phyloP scores from a whole-genome alignment of 2,329 filamentous ascomycete species.

The Epichloe typhina region DNA sequence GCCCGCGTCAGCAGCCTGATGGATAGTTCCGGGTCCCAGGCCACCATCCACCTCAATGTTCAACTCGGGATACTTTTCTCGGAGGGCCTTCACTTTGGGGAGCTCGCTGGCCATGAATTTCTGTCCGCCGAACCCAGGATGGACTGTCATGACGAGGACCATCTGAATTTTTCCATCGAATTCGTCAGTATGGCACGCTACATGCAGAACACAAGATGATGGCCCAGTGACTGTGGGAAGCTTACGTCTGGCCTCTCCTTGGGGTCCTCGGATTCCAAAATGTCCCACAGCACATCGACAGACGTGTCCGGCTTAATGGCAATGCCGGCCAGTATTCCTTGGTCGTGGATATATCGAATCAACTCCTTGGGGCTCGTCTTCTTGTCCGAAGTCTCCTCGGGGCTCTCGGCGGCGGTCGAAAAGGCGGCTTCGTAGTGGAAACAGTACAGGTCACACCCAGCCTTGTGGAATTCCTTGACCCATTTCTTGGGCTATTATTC shows the following conservation, averaged over 20 bases:
- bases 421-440: conserved; percentile 98
- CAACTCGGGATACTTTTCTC: conserved; percentile 73
- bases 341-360: conserved; percentile 79
- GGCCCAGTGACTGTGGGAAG: conserved; percentile 8
- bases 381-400: conserved; percentile 51
- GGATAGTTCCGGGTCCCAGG: conserved; percentile 75
- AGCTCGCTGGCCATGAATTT: conserved; percentile 97
- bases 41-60: conserved; percentile 98
- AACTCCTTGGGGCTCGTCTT: conserved; percentile 75
- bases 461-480: conserved; percentile 89
- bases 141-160: conserved; percentile 96
- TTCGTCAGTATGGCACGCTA: too few relatives aligned
- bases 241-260: conserved; percentile 80
- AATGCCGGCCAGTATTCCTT: conserved; percentile 81
- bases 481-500: conserved; percentile 81
- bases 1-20: conserved; percentile 85
- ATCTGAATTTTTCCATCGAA: conserved; percentile 44
- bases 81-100: conserved; percentile 78
- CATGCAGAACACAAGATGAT: too few relatives aligned
- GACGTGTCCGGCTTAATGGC: conserved; percentile 88
- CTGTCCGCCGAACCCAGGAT: conserved; percentile 94
- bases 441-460: conserved; percentile 96
- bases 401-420: conserved; percentile 72
- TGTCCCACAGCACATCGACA: conserved; percentile 85
- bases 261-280: conserved; percentile 59